phyloP scores from a whole-genome alignment of 2,329 filamentous ascomycete species.

The Emergomyces africanus region DNA sequence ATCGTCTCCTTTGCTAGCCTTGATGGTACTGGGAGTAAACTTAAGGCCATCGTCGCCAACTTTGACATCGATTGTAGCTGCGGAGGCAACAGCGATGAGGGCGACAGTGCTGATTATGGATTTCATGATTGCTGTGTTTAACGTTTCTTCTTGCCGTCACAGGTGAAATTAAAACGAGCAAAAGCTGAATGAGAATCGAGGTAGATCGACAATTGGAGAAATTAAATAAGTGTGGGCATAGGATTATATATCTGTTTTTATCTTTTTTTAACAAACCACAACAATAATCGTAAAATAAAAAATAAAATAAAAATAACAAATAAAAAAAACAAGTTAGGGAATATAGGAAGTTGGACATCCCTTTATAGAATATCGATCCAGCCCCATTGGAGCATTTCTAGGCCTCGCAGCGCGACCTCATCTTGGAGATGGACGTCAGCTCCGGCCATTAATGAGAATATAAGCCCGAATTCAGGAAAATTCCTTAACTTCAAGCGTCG shows the following conservation, averaged over 20 bases:
- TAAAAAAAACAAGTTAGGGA: neutral
- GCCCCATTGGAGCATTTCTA: neutral
- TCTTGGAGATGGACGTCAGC: neutral
- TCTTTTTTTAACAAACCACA: neutral
- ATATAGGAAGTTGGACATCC: neutral
- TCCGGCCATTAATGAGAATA: neutral
- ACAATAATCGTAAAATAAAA: neutral
- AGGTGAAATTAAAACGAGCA: neutral
- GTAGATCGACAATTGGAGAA: neutral
- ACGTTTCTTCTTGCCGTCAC: neutral
- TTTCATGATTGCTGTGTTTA: neutral
- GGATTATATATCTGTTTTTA: neutral
- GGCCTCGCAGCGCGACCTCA: neutral
- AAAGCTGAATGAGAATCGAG: neutral
- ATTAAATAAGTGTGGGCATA: neutral
- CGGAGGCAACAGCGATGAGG: slow-evolving; percentile 2
- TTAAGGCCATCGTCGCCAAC: slow-evolving; percentile 8
- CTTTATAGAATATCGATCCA: neutral
- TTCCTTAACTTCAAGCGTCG: neutral
- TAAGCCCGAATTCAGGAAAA: neutral
- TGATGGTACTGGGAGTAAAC: slow-evolving; percentile 7
- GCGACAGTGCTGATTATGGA: slow-evolving; percentile 1
- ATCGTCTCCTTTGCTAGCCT: slow-evolving; percentile 6
- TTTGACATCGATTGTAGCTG: slow-evolving; percentile 7
- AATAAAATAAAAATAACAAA: neutral